Base-by-base conservation (phyloP, 495 filamentous ascomycete species). In the Lentithecium fluviatile region DNA sequence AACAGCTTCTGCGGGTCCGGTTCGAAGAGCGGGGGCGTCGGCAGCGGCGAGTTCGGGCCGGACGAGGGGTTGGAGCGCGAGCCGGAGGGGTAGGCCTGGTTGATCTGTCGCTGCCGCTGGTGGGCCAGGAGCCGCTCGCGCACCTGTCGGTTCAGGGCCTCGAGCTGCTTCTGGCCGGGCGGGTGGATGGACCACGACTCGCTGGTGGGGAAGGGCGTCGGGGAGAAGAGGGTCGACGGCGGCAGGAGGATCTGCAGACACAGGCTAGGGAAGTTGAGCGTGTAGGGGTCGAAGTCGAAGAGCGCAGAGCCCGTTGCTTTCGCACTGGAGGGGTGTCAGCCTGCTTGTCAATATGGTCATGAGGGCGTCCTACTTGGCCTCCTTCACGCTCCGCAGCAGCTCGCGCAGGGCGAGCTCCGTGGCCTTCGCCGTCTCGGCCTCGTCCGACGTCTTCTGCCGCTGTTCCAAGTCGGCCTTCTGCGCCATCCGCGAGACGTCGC, bases 341-440 rank as follows among this genome's bases (percentile, higher is more conserved):
- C 26, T 2, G 34, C 20, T 8, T 17, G 0, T 20, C 13, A 26
- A n/a, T 38, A 38, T 13, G 38, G 2, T 15, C 26, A 12, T 7
- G n/a, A 12, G 4, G 20, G 36, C 15, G 51, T 67, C 83, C 58
- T 78, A 93, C 89, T 84, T 91, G 46, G 91, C 90, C 61, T 90
- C 89, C 69, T 87, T 84, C 60, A 91, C 79, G 60, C 85, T 91
- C 45, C 85, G 83, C 15, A 95, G 75, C 38, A 95, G 77, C 69
- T 96, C 91, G 56, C 86, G 78, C 67, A 96, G 74, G 8, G 91
- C 91, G 64, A 95, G 70, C 73, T 96, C 90, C n/a, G 90, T 82
- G 5, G 91, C 91, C 57, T 83, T 83, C 40, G 83, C 82, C 20
- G 82, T 90, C 66, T 95, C 90, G 62, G 83, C 74, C 32, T 85